These are phyloP conservation scores for Drosera capensis DNA, from an alignment of 148 eudicot species.

Conservation along the genomic window DNA sequence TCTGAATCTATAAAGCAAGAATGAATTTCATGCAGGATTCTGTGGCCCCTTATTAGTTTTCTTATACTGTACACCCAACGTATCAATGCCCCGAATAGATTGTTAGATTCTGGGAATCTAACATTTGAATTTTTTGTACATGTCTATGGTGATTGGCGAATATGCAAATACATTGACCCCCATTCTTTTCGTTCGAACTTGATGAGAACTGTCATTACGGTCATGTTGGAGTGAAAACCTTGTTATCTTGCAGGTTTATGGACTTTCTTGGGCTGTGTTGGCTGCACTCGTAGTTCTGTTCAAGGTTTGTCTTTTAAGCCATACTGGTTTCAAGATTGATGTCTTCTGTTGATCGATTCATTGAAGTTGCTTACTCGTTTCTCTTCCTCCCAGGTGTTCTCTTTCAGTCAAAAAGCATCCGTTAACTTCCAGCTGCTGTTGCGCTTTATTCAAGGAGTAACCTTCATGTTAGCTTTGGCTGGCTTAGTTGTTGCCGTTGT, in stretches of 20 bases:
- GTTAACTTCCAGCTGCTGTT: conserved; percentile 88
- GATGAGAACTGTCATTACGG: not conserved
- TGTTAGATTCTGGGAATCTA: too few relatives aligned
- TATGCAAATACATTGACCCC: too few relatives aligned
- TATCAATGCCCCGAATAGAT: too few relatives aligned
- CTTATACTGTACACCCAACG: too few relatives aligned
- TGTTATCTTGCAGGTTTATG: conserved; percentile 49
- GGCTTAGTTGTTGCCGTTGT: conserved; percentile 57
- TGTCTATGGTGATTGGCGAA: too few relatives aligned
- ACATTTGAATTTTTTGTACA: too few relatives aligned
- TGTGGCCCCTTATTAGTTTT: too few relatives aligned
- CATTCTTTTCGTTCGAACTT: too few relatives aligned
- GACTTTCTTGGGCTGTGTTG: conserved; percentile 79
- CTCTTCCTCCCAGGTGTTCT: conserved; percentile 54
- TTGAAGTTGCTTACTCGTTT: conserved; percentile 5
- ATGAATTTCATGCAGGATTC: too few relatives aligned
- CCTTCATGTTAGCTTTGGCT: conserved; percentile 69
- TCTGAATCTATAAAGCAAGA: too few relatives aligned
- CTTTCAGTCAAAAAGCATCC: conserved; percentile 93
- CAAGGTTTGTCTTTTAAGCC: conserved; percentile 42
- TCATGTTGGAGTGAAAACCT: conserved; percentile 6
- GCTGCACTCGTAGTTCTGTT: conserved; percentile 65
- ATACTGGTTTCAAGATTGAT: not conserved
- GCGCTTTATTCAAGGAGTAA: conserved; percentile 81
- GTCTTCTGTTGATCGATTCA: not conserved